Base-by-base conservation (phyloP, 306 rosid genomes). In the Coriaria nepalensis region DNA sequence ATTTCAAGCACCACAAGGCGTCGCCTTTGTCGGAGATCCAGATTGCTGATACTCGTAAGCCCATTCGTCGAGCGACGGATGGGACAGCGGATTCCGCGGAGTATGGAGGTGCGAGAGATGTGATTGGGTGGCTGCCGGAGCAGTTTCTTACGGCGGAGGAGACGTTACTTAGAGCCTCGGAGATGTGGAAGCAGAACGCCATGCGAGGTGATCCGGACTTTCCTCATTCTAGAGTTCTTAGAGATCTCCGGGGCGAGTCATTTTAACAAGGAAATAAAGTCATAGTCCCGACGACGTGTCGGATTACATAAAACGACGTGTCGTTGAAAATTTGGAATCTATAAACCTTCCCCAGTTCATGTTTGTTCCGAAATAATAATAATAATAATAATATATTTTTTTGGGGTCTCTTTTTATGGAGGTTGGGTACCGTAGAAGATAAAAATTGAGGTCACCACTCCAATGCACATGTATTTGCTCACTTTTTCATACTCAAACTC, bases 71-170 rank as follows among this genome's bases (percentile, higher is more conserved):
- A 11, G 81, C 59, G 8, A 75, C 73, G 13, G 76, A 69, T 33
- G 71, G 73, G 48, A 70, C 78, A 4, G 72, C 62, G 0, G 63
- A 69, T 44, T n/a, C 46, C 29, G 5, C 15, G 36, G 6, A 35
- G 10, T 40, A 60, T 13, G 73, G 60, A 8, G 58, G 2, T 13
- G 61, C 65, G 0, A 35, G 6, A 12, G 79, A 58, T 10, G 88
- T 50, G 6, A 47, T 70, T 7, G 78, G 74, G 13, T 87, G 94
- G 94, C 51, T 54, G 64, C 83, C 93, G 52, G 94, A 80, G 72
- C 96, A 87, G 79, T 47, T 78, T 8, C 82, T 75, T 56, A 75
- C 94, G 9, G 94, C 78, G 38, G 94, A 87, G 73, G 88, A 83
- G 32, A 42, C 93, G 4, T 69, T 87, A n/a, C 13, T 35, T 61